Conservation (phyloP, 169 alveolate genomes). For the Eimeria sp. region DNA sequence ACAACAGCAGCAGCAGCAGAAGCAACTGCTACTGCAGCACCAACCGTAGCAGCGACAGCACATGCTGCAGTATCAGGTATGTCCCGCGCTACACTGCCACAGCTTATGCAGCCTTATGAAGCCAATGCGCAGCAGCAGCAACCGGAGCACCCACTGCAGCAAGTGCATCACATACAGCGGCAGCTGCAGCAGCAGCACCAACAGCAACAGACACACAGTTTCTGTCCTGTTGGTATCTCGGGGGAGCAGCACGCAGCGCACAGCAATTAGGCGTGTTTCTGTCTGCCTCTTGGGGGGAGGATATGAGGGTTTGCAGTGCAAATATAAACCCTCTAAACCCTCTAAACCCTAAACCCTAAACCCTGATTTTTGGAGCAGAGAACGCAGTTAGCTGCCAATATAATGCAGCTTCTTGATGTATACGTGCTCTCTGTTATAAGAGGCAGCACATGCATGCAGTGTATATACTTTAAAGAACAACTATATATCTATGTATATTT, state of each 20-base stretch:
- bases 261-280: background rate
- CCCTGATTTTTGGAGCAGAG: conserved; percentile 9
- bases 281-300: background rate
- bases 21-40: too few species aligned
- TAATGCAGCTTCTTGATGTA: too few species aligned
- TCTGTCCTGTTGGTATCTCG: conserved; percentile 4
- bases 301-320: background rate
- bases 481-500: background rate
- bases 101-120: background rate
- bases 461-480: too few species aligned
- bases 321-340: background rate
- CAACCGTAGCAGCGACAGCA: too few species aligned
- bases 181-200: conserved; percentile 2
- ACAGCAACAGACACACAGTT: background rate
- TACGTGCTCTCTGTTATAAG: too few species aligned
- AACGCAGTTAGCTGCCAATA: background rate
- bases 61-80: background rate
- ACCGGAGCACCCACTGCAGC: too few species aligned
- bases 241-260: conserved; percentile 27
- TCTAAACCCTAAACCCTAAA: background rate
- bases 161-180: background rate
- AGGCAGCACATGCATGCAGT: too few species aligned
- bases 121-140: background rate
- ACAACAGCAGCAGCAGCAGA: background rate
- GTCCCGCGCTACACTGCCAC: background rate